Evolutionary conservation across 2,329 filamentous ascomycete species (phyloP).

Genomic region (Capronia coronata): DNA sequence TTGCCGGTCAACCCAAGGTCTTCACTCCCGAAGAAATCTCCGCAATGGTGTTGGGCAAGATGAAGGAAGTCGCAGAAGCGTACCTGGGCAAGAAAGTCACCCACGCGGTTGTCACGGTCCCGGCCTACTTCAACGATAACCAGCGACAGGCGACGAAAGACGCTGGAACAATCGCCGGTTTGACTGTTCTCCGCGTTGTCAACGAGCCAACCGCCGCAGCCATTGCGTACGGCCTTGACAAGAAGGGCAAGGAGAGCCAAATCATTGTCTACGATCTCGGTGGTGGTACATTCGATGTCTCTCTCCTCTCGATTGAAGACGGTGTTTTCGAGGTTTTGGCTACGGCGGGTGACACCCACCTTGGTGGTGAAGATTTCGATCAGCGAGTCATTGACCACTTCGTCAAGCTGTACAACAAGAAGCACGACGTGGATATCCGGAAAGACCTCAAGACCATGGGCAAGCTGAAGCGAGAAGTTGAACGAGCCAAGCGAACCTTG

Average conservation of each 20-base stretch:
- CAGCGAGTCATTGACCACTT: constrained; percentile 96
- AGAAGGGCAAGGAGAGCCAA: constrained; percentile 74
- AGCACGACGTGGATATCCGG: constrained; percentile 83
- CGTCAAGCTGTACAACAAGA: constrained; percentile 98
- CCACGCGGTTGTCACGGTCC: constrained; percentile 77
- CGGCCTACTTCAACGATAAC: constrained; percentile 98
- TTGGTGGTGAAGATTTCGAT: constrained; percentile 98
- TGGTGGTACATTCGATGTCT: constrained; percentile 93
- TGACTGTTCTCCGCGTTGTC: constrained; percentile 92
- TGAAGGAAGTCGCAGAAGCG: constrained; percentile 60
- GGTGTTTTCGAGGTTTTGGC: constrained; percentile 92
- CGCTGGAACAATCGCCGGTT: constrained; percentile 81
- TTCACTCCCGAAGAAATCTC: constrained; percentile 63
- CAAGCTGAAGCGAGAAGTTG: constrained; percentile 98
- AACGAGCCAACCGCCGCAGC: constrained; percentile 95
- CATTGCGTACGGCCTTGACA: constrained; percentile 89
- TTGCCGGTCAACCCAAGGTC: constrained; percentile 52
- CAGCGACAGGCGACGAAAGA: constrained; percentile 97
- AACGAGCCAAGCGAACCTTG: constrained; percentile 98
- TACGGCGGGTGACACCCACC: constrained; percentile 92
- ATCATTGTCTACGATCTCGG: constrained; percentile 91
- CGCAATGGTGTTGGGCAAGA: constrained; percentile 61
- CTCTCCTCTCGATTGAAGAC: constrained; percentile 81
- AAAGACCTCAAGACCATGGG: constrained; percentile 97
- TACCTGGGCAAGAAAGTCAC: constrained; percentile 56